Base-by-base conservation (phyloP, 805 yeast species). In the Candida boidinii region DNA sequence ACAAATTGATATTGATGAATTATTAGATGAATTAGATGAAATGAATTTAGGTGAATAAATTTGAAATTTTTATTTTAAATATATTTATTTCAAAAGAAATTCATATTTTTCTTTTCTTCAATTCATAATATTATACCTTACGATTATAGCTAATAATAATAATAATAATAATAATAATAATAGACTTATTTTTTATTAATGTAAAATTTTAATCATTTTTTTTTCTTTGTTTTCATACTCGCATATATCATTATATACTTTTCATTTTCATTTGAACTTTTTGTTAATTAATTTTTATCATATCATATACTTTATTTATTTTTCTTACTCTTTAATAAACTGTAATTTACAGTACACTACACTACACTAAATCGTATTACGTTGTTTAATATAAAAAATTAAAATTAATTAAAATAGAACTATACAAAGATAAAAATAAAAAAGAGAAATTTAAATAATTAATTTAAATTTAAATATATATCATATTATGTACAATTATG, bases 21-120 rank as follows among this genome's bases (percentile, higher is more conserved):
- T 92, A 47, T 68, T 92, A 60, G 97, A 92, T 48, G 98, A 92
- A 55, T 68, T 92, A 49, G 96, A 87, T 47, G 96, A 83, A 37
- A 80, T 88, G 94, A 84, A 84, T 19, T 66, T 88, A 55, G 87
- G 79, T 26, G 85, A 73, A 43, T 51, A 48, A 17, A 33, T 17
- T 17, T n/a, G n/a, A n/a, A 25, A 7, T 7, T 14, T 6, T 19
- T 6, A 19, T 19, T 19, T 19, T 6, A 7, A 19, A 19, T 15
- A 11, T 17, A 18, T 17, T 13, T 4, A n/a, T 5, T 10, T 16
- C 4, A 11, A 17, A 4, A 10, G 6, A 27, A 15, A 27, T 18
- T 17, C 7, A 27, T 12, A 11, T 5, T 17, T 18, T 5, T 7
- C 11, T 7, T 13, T 9, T 13, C 4, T 24, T 13, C 27, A 13